Evolutionary conservation across 75 land plant species (phyloP).

Genomic region (Pinus tabuliformis): DNA sequence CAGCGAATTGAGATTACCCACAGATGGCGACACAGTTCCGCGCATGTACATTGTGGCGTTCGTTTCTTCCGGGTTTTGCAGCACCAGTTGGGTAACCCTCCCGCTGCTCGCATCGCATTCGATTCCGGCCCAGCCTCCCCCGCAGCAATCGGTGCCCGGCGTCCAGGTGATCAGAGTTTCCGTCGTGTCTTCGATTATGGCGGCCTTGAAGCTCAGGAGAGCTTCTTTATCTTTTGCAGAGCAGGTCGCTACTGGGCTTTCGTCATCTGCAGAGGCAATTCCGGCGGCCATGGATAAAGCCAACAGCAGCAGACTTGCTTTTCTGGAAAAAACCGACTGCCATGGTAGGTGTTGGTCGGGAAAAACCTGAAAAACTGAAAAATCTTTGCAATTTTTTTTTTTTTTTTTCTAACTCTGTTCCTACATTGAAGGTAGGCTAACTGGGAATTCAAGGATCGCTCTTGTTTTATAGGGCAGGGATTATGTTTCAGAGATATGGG

Average conservation of each 20-base stretch:
- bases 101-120: slow-evolving; percentile 41
- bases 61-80: slow-evolving; percentile 24
- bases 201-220: slow-evolving; percentile 48
- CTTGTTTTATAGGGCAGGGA: no score
- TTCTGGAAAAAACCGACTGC: background rate
- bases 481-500: no score
- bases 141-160: slow-evolving; percentile 45
- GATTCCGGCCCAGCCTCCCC: slow-evolving; percentile 63
- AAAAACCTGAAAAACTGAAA: no score
- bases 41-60: slow-evolving; percentile 32
- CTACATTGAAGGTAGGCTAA: no score
- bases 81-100: slow-evolving; percentile 33
- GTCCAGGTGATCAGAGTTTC: slow-evolving; percentile 46
- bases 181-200: slow-evolving; percentile 48
- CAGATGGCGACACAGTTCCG: slow-evolving; percentile 50
- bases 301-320: background rate
- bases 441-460: no score
- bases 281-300: background rate
- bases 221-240: slow-evolving; percentile 36
- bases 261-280: background rate
- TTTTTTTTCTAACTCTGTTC: no score
- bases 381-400: no score
- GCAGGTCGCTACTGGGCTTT: slow-evolving; percentile 17
- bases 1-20: slow-evolving; percentile 42
- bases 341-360: no score